phyloP scores from a whole-genome alignment of 495 filamentous ascomycete species.

The Xylaria bambusicola region DNA sequence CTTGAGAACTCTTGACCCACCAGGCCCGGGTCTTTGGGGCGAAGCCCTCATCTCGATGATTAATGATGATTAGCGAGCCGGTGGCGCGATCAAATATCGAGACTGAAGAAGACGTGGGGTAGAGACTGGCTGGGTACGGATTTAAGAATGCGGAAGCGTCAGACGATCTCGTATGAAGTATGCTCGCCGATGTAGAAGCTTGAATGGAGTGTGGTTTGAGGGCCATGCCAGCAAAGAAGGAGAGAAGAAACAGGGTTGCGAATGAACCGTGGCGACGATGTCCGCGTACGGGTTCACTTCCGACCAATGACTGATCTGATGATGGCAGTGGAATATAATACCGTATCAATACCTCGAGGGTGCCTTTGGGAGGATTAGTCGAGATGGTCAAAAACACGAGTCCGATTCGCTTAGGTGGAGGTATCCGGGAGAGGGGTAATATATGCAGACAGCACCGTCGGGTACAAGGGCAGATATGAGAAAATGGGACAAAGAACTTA shows the following conservation, averaged over 20 bases:
- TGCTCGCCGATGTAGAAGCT: background rate
- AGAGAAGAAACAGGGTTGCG: background rate
- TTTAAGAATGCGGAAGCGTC: background rate
- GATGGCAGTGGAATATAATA: background rate
- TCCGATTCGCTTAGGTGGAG: background rate
- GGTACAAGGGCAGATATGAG: background rate
- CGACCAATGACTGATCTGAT: too few species aligned
- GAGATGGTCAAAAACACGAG: background rate
- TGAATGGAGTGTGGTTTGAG: background rate
- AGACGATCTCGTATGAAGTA: background rate
- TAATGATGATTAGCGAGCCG: background rate
- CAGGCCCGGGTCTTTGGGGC: slow-evolving; percentile 16
- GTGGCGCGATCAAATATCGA: too few species aligned
- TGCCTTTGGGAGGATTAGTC: background rate
- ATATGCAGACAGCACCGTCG: background rate
- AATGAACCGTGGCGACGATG: background rate
- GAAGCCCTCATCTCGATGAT: slow-evolving; percentile 15
- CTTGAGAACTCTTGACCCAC: slow-evolving; percentile 22
- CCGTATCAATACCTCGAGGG: background rate
- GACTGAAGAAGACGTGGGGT: too few species aligned
- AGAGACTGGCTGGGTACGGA: background rate
- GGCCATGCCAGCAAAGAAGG: background rate
- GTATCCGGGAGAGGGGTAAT: background rate
- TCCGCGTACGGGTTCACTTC: too few species aligned
- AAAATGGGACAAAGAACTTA: background rate